phyloP scores from a whole-genome alignment of 495 filamentous ascomycete species.

The Clohesyomyces aquaticus region DNA sequence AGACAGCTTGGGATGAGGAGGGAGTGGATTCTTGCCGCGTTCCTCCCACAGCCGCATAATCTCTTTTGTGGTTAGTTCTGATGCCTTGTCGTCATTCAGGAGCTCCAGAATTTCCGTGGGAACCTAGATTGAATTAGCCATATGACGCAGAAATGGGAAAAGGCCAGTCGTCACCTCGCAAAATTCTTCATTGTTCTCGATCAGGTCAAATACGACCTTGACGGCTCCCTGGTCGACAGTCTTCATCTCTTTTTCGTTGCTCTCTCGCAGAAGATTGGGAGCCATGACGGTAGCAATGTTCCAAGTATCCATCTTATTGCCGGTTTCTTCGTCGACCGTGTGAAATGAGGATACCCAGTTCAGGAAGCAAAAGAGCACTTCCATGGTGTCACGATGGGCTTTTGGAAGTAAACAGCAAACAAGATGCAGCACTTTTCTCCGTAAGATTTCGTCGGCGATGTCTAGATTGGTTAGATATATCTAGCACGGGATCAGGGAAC shows the following conservation, averaged over 20 bases:
- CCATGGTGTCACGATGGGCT: conserved; percentile 87
- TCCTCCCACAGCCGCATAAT: conserved; percentile 78
- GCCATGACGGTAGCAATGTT: conserved; percentile 98
- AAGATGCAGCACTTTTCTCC: conserved; percentile 83
- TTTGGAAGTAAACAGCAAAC: conserved; percentile 94
- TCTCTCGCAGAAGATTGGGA: conserved; percentile 88
- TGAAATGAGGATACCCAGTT: conserved; percentile 98
- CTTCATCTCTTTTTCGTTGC: conserved; percentile 57
- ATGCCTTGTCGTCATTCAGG: conserved; percentile 76
- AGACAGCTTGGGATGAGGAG: conserved; percentile 40
- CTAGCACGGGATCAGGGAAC: neutral
- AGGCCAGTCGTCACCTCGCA: conserved; percentile 83
- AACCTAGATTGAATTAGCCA: conserved; percentile 60
- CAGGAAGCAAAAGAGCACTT: conserved; percentile 94
- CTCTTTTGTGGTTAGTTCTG: conserved; percentile 94
- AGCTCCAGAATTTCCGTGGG: conserved; percentile 88
- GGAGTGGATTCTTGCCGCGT: conserved; percentile 68
- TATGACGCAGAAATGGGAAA: neutral
- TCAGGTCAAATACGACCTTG: conserved; percentile 84
- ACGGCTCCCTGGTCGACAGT: conserved; percentile 63
- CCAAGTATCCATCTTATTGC: conserved; percentile 98
- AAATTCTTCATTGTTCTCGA: conserved; percentile 93
- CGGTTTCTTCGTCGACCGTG: conserved; percentile 87
- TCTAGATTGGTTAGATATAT: conserved; percentile 52
- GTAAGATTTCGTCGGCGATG: conserved; percentile 81